Base-by-base conservation (phyloP, 192 early-diverging fungal species). In the Globomyces pollinis-pini region DNA sequence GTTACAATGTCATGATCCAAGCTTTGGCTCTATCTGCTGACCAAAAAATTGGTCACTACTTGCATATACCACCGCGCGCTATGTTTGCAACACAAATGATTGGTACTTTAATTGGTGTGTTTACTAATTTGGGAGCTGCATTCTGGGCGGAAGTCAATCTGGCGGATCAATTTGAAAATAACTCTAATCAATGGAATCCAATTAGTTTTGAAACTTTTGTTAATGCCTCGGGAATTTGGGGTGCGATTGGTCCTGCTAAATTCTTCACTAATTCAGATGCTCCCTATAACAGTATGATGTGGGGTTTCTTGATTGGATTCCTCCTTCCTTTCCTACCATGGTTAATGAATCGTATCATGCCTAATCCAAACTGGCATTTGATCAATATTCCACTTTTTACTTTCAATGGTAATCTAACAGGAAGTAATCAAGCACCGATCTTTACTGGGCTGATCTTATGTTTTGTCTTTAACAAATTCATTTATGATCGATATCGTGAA, bases 31-130 rank as follows among this genome's bases (percentile, higher is more conserved):
- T 89, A 63, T 62, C 77, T n/a, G 72, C 76, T 38, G 84, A 86
- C 42, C 61, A 79, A 15, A 86, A 85, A 52, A 45, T 85, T 33
- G 84, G 83, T 0, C 82, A 84, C 44, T 87, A 86, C 71, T 76
- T 84, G 69, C 85, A 87, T 63, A 79, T 87, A n/a, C 74, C 88
- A 35, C 91, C 91, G 16, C 71, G 87, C 21, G 64, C 81, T 21
- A 78, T 94, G 77, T 89, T 94, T 67, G 69, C 76, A 20, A 81
- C 85, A 23, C 91, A 93, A 69, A 72, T 86, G n/a, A 28, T 75
- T 4, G 86, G 88, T 9, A 91, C 88, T 0, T 67, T 90, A 18
- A 12, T 66, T 34, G 85, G 84, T 28, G 83, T 79, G 0, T 69
- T 86, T 49, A 73, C 89, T 16, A 83, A 87, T 50, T 72, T 86